A percentile compares a stretch with the other conserved stretches of the same genome.
phyloP scores from a whole-genome alignment of 345 rosid species.

The rapeseed (Brassica napus) region Da-Ae NC_063435.1:2089501-2090000 shows the following conservation, averaged over 20 bases:
- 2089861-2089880: background rate
- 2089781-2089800: background rate
- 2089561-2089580: too few relatives aligned
- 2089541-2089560: too few relatives aligned
- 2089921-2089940: background rate
- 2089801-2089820: background rate
- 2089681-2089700: background rate
- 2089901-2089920: background rate
- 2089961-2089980: background rate
- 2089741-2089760: background rate
- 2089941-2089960: background rate
- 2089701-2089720: background rate
- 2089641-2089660: background rate
- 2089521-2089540: too few relatives aligned
- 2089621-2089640: too few relatives aligned
- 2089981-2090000: background rate
- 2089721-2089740: background rate
- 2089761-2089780: background rate
- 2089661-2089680: background rate
- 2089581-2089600: too few relatives aligned
- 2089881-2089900: background rate
- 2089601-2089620: too few relatives aligned
- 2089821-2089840: background rate
- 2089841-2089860: background rate
- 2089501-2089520: too few relatives aligned